These are phyloP conservation scores for Candida endomychidarum DNA, from an alignment of 805 yeast species.

Conservation along the genomic window DNA sequence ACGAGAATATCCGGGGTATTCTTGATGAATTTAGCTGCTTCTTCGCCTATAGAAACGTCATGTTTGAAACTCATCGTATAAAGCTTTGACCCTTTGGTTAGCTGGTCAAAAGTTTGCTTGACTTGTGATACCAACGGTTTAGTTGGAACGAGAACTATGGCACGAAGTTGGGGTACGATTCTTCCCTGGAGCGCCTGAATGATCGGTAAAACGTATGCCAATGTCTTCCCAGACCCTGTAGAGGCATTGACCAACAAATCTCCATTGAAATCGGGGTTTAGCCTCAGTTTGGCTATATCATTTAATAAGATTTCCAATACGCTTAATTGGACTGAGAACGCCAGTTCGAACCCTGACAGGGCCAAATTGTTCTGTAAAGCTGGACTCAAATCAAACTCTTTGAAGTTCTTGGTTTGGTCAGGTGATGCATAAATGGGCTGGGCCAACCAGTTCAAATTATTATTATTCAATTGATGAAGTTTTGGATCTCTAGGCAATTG, in stretches of 20 bases:
- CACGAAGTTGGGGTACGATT: conserved; percentile 69
- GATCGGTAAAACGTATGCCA: conserved; percentile 84
- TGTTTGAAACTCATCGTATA: conserved; percentile 60
- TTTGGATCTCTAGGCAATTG: conserved; percentile 54
- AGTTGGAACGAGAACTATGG: conserved; percentile 85
- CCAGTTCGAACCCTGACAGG: conserved; percentile 47
- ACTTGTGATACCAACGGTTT: conserved; percentile 86
- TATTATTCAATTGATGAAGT: conserved; percentile 30
- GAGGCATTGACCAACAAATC: conserved; percentile 89
- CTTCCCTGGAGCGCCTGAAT: conserved; percentile 65
- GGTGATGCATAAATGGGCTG: conserved; percentile 59
- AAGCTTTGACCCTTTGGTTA: conserved; percentile 68
- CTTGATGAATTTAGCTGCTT: conserved; percentile 47
- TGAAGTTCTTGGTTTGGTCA: conserved; percentile 46
- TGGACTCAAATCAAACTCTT: conserved; percentile 45
- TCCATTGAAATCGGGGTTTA: conserved; percentile 57
- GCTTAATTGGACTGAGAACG: conserved; percentile 76
- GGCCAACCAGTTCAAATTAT: conserved; percentile 64
- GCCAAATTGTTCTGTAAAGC: conserved; percentile 47
- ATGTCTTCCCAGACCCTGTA: conserved; percentile 94
- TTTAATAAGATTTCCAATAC: conserved; percentile 56
- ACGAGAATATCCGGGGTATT: conserved; percentile 66
- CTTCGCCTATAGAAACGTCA: conserved; percentile 58
- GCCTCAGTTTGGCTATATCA: conserved; percentile 38
- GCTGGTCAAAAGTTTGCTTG: conserved; percentile 53